Evolutionary conservation across 2,329 filamentous ascomycete genomes (phyloP), one percentile per base, ranked within the genome.

Genomic region (Incumbomyces lentus): DNA sequence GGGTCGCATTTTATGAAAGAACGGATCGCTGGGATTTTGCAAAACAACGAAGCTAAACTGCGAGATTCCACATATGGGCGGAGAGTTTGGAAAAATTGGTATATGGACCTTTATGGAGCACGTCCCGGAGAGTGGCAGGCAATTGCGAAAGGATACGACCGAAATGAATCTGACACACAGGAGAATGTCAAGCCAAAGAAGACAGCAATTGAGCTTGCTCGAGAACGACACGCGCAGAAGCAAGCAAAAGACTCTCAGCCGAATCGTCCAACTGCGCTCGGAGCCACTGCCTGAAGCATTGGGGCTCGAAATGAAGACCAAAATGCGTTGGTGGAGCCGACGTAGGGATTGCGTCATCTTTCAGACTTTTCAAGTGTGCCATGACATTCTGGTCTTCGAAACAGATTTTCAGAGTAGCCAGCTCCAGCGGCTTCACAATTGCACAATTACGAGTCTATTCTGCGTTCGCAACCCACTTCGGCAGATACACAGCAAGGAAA

Each of bases 71-170:
- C 73, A 31, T 71, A 78, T 17, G 82, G 82, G 1, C 68, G 81
- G 30, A 79, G 78, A 2, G 81, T 86, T 10, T 85, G 81, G 81
- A 72, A 78, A 53, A 86, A 85, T 58, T 86, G 82, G 82, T 74
- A 71, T 31, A 81, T 86, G 75, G 82, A 86, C 62, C 63, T 82
- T 5, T 86, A 81, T 63, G 82, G 80, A 59, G 69, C 79, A 22
- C 68, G 73, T 44, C 68, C 77, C 34, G 69, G 67, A 5, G 79
- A 84, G 47, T 86, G 82, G 82, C 70, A 80, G 48, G 69, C 68
- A 47, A 72, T 77, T 54, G 75, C 75, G 10, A 80, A 79, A 40
- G 75, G 75, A 30, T 50, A 68, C 40, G 65, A 45, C 6, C 68
- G 17, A 3, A 17, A 13, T 31, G 39, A 47, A 43, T 55, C 57